Evolutionary conservation across 129 eudicot genomes (phyloP).

Genomic region (Pseudognaphalium luteoalbum): DNA sequence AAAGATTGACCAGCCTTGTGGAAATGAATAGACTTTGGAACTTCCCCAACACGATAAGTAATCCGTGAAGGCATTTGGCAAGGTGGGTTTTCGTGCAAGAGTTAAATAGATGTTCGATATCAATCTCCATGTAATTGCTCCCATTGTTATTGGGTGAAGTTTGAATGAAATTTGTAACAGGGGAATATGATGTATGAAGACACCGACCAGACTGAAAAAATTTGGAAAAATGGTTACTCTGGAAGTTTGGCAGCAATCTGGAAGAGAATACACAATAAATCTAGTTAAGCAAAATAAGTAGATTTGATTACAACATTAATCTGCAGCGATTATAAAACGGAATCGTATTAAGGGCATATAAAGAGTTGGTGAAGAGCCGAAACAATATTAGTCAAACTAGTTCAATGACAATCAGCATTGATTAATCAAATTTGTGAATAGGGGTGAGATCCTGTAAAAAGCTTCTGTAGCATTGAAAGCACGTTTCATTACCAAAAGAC

Average conservation of each 20-base stretch:
- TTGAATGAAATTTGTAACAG: constrained; percentile 28
- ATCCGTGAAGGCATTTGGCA: constrained; percentile 56
- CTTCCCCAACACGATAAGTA: constrained; percentile 66
- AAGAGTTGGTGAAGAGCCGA: background rate
- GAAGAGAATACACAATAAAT: constrained; percentile 18
- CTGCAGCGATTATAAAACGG: background rate
- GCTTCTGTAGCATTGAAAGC: background rate
- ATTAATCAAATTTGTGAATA: background rate
- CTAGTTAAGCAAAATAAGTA: constrained; percentile 3
- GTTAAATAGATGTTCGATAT: constrained; percentile 53
- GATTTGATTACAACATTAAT: background rate
- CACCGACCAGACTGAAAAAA: background rate
- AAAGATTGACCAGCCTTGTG: constrained; percentile 66
- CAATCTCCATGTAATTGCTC: constrained; percentile 35
- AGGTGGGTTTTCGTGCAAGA: constrained; percentile 41
- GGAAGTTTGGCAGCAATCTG: constrained; percentile 48
- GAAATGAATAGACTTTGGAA: constrained; percentile 53
- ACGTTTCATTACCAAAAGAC: background rate
- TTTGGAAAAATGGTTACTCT: constrained; percentile 31
- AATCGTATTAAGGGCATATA: background rate
- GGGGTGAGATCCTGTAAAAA: background rate
- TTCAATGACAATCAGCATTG: background rate
- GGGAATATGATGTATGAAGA: constrained; percentile 28
- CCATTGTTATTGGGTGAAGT: constrained; percentile 29
- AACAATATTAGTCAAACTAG: background rate